Conservation (phyloP, 352 stramenopile genomes). For the Globisporangium canariense region DNA sequence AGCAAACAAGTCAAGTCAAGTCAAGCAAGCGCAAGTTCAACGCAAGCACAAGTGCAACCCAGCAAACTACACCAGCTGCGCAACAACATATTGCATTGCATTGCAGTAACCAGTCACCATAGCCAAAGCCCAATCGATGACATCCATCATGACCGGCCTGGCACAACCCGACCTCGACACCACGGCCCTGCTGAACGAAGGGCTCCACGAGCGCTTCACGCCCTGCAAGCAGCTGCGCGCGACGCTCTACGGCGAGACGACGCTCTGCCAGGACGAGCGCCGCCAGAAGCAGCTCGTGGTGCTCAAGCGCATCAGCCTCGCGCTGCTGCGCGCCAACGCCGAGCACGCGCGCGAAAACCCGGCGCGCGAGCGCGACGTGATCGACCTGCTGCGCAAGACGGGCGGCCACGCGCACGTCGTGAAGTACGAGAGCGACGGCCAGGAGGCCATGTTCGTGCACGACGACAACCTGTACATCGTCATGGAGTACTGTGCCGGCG, state of each 20-base stretch:
- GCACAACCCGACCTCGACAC: constrained; percentile 6
- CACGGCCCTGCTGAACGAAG: constrained; percentile 3
- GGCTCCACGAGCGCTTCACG: constrained; percentile 32
- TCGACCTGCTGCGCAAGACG: constrained; percentile 35
- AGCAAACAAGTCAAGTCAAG: background rate
- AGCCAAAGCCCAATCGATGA: background rate
- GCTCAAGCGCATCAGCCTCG: constrained; percentile 51
- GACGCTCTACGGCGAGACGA: constrained; percentile 57
- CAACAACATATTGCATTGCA: constrained; percentile 2
- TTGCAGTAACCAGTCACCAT: background rate
- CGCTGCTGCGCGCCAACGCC: constrained; percentile 34
- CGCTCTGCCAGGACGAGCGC: constrained; percentile 37
- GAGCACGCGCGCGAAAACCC: constrained; percentile 38
- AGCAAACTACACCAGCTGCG: background rate
- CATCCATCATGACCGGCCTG: background rate
- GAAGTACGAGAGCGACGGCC: constrained; percentile 22
- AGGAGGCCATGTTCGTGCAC: constrained; percentile 32
- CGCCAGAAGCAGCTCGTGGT: constrained; percentile 38
- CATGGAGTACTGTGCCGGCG: constrained; percentile 65
- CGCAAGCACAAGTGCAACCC: background rate
- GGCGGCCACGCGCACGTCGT: constrained; percentile 41
- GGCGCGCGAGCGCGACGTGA: constrained; percentile 38
- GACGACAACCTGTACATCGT: constrained; percentile 44
- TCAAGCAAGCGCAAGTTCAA: background rate
- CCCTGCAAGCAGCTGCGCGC: constrained; percentile 31